These are phyloP conservation scores for Trichosanthes cucumerina DNA, from an alignment of 306 rosid genomes.

Conservation along the genomic window DNA sequence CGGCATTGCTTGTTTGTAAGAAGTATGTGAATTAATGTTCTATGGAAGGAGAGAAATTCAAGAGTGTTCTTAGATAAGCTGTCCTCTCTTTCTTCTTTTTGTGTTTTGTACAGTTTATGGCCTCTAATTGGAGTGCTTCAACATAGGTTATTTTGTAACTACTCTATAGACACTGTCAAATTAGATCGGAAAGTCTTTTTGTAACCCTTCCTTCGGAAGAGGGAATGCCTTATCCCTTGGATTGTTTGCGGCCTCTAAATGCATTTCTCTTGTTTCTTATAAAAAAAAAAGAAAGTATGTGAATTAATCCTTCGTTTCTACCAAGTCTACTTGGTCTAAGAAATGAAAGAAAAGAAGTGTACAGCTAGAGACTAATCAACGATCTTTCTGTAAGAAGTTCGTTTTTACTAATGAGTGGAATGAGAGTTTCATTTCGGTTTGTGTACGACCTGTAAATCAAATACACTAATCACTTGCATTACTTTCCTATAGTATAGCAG, in stretches of 20 bases:
- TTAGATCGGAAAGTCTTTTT: neutral
- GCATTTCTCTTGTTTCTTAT: no score
- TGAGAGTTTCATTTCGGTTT: neutral
- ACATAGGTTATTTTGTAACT: neutral
- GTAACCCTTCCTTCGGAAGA: no score
- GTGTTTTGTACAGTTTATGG: neutral
- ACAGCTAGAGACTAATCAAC: neutral
- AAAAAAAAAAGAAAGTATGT: no score
- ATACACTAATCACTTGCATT: neutral
- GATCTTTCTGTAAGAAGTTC: neutral
- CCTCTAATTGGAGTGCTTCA: neutral
- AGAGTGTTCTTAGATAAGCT: neutral
- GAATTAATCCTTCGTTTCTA: neutral
- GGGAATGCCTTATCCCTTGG: no score
- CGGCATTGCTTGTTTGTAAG: slow-evolving; percentile 5
- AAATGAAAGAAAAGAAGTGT: neutral
- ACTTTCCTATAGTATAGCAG: neutral
- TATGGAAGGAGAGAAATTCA: neutral
- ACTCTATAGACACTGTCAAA: no score
- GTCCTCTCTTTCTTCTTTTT: neutral
- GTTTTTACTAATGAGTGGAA: neutral
- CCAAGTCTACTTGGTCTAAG: neutral
- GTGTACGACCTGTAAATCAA: neutral
- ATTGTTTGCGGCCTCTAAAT: no score
- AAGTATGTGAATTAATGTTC: neutral